A percentile compares a stretch with the other conserved stretches of the same genome.
Evolutionary conservation across 345 rosid genomes (phyloP).

Genomic region (Kernera saxatilis): DNA sequence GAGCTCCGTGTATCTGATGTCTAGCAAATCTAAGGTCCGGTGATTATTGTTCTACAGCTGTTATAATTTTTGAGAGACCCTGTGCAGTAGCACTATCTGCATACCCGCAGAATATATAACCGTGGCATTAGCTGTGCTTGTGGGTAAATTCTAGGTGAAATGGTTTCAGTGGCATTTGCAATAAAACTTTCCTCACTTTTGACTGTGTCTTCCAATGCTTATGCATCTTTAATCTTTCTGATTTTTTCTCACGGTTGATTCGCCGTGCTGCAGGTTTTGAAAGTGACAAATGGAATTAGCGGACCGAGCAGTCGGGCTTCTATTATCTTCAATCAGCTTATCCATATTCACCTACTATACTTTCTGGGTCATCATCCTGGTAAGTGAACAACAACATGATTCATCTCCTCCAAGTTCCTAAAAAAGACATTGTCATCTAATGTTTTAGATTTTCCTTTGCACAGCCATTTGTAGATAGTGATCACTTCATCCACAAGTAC

Average conservation of each 20-base stretch:
- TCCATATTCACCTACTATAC: slow-evolving; percentile 87
- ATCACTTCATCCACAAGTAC: slow-evolving; percentile 84
- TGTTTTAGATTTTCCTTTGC: neutral
- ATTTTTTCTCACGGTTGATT: neutral
- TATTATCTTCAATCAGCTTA: slow-evolving; percentile 61
- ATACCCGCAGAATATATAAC: slow-evolving; percentile 1
- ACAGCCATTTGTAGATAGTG: slow-evolving; percentile 91
- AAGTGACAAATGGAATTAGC: slow-evolving; percentile 64
- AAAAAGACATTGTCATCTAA: neutral
- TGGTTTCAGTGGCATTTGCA: neutral
- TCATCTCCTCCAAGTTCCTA: neutral
- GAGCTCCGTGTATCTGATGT: neutral
- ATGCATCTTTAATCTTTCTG: neutral
- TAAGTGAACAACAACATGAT: slow-evolving; percentile 20
- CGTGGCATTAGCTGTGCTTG: slow-evolving; percentile 1
- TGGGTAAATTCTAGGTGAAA: slow-evolving; percentile 7
- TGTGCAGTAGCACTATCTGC: slow-evolving; percentile 11
- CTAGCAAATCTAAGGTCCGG: slow-evolving; percentile 2
- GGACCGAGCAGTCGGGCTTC: slow-evolving; percentile 77
- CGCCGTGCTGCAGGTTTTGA: neutral
- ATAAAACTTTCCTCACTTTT: neutral
- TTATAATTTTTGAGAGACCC: neutral
- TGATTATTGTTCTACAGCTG: neutral
- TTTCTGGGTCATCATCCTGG: slow-evolving; percentile 95
- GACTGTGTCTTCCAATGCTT: neutral